Conservation (phyloP, 495 filamentous ascomycete genomes). For the Aspergillus haitiensis region DNA sequence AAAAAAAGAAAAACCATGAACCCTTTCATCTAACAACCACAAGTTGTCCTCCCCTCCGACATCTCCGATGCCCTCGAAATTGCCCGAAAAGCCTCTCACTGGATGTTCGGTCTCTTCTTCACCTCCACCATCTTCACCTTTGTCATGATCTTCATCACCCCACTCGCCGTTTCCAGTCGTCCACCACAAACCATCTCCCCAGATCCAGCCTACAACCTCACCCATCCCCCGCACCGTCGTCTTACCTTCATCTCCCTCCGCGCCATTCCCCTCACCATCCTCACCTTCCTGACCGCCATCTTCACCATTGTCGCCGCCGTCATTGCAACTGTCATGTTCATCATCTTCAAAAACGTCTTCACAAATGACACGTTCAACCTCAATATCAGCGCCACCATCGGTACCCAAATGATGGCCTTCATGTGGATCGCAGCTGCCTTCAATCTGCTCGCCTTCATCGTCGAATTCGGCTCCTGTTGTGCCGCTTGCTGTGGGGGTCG, state of each 20-base stretch:
- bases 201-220: constrained; percentile 24
- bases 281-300: constrained; percentile 63
- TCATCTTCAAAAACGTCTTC: constrained; percentile 74
- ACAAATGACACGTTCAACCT: constrained; percentile 57
- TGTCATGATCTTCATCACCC: constrained; percentile 65
- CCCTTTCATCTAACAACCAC: constrained; percentile 7
- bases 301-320: constrained; percentile 67
- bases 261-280: constrained; percentile 54
- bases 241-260: constrained; percentile 48
- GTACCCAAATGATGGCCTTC: constrained; percentile 76
- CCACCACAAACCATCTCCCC: constrained; percentile 43
- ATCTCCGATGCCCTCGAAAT: constrained; percentile 71
- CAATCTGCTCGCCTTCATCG: constrained; percentile 63
- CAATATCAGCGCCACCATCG: constrained; percentile 73
- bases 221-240: constrained; percentile 42
- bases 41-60: constrained; percentile 73
- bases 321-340: constrained; percentile 77
- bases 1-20: constrained; percentile 11
- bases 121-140: constrained; percentile 65
- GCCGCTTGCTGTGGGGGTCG: constrained; percentile 47
- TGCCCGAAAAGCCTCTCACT: constrained; percentile 73
- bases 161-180: constrained; percentile 54
- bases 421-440: constrained; percentile 82
- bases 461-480: constrained; percentile 73
- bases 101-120: constrained; percentile 91